Evolutionary conservation across 1,284 basidiomycete genomes (phyloP).

Genomic region (Coriolopsis trogii): DNA sequence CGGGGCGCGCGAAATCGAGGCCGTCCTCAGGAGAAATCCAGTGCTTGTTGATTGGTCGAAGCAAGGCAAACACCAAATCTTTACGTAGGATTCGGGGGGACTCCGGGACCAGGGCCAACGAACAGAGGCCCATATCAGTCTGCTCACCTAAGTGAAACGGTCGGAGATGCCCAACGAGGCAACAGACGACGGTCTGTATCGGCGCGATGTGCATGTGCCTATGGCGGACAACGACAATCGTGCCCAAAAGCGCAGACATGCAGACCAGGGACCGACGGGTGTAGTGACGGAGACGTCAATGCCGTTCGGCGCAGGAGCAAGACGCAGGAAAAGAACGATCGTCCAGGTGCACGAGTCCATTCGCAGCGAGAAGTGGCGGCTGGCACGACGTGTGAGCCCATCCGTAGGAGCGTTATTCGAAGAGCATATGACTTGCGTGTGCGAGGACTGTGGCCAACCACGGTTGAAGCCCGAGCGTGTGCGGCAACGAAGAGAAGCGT

Average conservation of each 20-base stretch:
- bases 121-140: constrained; percentile 13
- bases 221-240: neutral
- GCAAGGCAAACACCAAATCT: constrained; percentile 22
- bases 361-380: constrained; percentile 15
- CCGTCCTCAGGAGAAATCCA: constrained; percentile 5
- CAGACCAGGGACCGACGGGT: neutral
- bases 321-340: constrained; percentile 2
- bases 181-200: neutral
- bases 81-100: constrained; percentile 18
- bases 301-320: neutral
- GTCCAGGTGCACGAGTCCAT: constrained; percentile 25
- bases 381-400: constrained; percentile 20
- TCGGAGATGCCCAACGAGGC: constrained; percentile 1
- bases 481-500: constrained; percentile 15
- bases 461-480: constrained; percentile 14
- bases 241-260: neutral
- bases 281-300: neutral
- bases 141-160: neutral
- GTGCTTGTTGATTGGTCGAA: constrained; percentile 14
- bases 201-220: neutral
- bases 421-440: constrained; percentile 18
- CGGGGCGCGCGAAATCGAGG: neutral
- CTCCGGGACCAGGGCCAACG: constrained; percentile 3
- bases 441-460: constrained; percentile 5
- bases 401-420: constrained; percentile 17